Evolutionary conservation across 257 asterid genomes (phyloP).

Genomic region (Primulina eburnea): DNA sequence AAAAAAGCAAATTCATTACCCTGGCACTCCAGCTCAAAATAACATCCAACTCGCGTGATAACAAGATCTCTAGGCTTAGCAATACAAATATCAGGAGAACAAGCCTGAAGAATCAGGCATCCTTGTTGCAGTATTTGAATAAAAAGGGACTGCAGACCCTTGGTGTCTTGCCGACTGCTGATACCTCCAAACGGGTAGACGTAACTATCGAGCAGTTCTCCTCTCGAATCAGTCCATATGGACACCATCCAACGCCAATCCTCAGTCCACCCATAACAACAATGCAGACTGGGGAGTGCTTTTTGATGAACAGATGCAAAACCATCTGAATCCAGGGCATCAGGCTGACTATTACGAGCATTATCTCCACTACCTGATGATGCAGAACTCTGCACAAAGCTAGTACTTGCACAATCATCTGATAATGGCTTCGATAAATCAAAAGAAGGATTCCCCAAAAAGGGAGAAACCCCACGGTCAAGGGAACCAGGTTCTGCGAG

Average conservation of each 20-base stretch:
- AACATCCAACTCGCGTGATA: conserved; percentile 89
- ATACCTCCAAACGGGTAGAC: conserved; percentile 96
- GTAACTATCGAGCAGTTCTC: conserved; percentile 88
- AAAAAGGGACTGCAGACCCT: conserved; percentile 94
- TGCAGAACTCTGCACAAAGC: conserved; percentile 63
- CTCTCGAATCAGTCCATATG: conserved; percentile 98
- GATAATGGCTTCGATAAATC: conserved; percentile 66
- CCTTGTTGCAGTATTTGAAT: conserved; percentile 96
- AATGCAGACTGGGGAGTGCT: conserved; percentile 82
- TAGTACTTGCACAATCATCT: conserved; percentile 75
- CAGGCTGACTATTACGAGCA: conserved; percentile 63
- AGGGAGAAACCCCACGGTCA: conserved; percentile 77
- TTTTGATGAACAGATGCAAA: conserved; percentile 68
- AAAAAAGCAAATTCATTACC: conserved; percentile 40
- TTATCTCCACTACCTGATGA: conserved; percentile 72
- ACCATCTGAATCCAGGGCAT: conserved; percentile 65
- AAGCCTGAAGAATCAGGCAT: conserved; percentile 92
- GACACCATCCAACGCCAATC: conserved; percentile 99
- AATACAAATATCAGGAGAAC: conserved; percentile 64
- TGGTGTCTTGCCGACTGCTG: conserved; percentile 97
- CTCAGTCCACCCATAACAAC: conserved; percentile 99
- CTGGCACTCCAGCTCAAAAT: conserved; percentile 97
- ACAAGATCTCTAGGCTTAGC: conserved; percentile 91
- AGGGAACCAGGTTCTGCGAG: conserved; percentile 94
- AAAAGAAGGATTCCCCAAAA: conserved; percentile 48